Conservation (phyloP, 768 basidiomycete genomes). For the Tylopilus felleus region DNA sequence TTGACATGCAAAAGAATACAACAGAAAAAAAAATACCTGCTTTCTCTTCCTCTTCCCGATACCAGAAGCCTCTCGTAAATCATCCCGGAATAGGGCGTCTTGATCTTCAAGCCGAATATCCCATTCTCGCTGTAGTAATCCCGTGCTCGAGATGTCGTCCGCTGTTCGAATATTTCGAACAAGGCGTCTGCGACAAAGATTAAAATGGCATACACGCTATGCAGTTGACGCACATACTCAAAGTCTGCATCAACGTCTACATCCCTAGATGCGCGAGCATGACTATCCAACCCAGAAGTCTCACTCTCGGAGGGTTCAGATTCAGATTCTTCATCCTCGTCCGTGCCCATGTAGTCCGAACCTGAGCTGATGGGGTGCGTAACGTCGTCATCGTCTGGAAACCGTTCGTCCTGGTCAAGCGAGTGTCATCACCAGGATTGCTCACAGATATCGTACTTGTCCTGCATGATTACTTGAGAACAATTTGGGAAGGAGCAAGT, state of each 20-base stretch:
- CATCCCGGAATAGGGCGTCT: slow-evolving; percentile 68
- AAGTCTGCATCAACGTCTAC: slow-evolving; percentile 22
- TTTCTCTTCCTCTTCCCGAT: slow-evolving; percentile 52
- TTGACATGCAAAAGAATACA: not conserved
- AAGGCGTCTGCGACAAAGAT: not conserved
- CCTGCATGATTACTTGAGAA: not conserved
- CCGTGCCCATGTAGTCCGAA: slow-evolving; percentile 5
- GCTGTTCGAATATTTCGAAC: slow-evolving; percentile 3
- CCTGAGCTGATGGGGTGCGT: slow-evolving; percentile 3
- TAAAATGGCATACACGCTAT: not conserved
- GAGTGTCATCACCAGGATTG: not conserved
- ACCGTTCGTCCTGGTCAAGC: not conserved
- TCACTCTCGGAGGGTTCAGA: slow-evolving; percentile 13
- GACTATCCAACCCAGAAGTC: slow-evolving; percentile 1
- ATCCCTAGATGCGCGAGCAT: not conserved
- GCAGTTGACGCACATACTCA: slow-evolving; percentile 7
- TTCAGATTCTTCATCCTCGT: slow-evolving; percentile 3
- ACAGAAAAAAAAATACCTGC: slow-evolving; percentile 34
- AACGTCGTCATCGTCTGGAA: slow-evolving; percentile 7
- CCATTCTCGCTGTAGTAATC: slow-evolving; percentile 9
- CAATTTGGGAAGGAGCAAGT: no score
- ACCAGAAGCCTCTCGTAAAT: slow-evolving; percentile 61
- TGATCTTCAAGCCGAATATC: slow-evolving; percentile 43
- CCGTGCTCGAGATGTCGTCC: slow-evolving; percentile 15
- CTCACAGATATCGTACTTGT: not conserved